These are phyloP conservation scores for Helenozyma baotianmanensis DNA, from an alignment of 805 yeast genomes.

Conservation along the genomic window DNA sequence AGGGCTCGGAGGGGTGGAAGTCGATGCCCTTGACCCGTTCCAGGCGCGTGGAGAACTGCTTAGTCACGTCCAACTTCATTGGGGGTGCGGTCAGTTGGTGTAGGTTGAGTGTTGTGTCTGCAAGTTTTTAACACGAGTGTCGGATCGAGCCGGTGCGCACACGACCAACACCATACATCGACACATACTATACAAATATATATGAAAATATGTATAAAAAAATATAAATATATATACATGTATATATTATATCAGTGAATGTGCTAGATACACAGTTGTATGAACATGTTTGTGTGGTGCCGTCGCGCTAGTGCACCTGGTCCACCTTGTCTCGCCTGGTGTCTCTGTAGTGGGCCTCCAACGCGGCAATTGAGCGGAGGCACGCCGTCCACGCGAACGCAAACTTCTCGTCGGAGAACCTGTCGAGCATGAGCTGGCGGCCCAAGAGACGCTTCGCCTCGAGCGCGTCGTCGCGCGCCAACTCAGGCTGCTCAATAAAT, in stretches of 20 bases:
- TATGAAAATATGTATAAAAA: too few relatives aligned
- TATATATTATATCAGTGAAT: too few relatives aligned
- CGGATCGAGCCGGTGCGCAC: conserved; percentile 9
- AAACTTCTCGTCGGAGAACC: conserved; percentile 62
- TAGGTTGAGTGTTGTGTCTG: conserved; percentile 1
- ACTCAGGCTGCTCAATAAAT: conserved; percentile 28
- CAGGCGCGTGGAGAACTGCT: conserved; percentile 83
- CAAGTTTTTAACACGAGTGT: conserved; percentile 11
- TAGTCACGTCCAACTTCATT: conserved; percentile 49
- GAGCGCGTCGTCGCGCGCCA: conserved; percentile 29
- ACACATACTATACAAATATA: too few relatives aligned
- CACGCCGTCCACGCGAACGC: conserved; percentile 46
- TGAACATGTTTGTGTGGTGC: background rate
- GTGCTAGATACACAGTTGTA: background rate
- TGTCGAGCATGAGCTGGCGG: conserved; percentile 37
- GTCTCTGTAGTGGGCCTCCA: conserved; percentile 27
- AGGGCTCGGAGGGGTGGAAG: conserved; percentile 96
- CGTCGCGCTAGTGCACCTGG: conserved; percentile 24
- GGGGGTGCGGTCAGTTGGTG: conserved; percentile 3
- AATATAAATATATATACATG: too few relatives aligned
- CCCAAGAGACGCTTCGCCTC: conserved; percentile 44
- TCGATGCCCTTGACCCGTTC: conserved; percentile 98
- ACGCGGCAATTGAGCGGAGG: conserved; percentile 13
- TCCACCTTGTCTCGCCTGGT: conserved; percentile 22
- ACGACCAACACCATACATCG: too few relatives aligned